Conservation (phyloP, 495 filamentous ascomycete species). For the Hapsidospora chrysogenum region DNA sequence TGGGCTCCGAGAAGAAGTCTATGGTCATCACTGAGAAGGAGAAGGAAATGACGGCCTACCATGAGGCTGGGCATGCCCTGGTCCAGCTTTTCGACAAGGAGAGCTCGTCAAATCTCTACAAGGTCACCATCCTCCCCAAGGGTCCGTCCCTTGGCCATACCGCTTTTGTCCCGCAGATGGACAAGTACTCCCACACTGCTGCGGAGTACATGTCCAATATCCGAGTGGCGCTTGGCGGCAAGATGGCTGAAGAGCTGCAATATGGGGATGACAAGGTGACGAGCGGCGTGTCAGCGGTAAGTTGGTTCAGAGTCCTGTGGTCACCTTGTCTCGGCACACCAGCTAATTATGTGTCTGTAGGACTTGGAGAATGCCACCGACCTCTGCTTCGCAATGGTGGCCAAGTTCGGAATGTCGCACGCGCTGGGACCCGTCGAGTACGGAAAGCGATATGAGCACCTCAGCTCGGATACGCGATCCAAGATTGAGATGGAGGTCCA, state of each 20-base stretch:
- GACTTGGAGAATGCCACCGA: conserved; percentile 70
- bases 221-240: conserved; percentile 76
- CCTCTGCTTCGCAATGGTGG: conserved; percentile 72
- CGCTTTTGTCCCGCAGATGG: conserved; percentile 70
- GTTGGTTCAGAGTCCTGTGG: no score
- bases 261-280: conserved; percentile 80
- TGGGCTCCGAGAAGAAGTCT: conserved; percentile 81
- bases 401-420: conserved; percentile 73
- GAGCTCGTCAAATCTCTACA: conserved; percentile 64
- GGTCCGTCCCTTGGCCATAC: conserved; percentile 77
- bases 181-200: conserved; percentile 65
- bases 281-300: conserved; percentile 59
- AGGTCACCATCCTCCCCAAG: conserved; percentile 89
- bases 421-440: conserved; percentile 83
- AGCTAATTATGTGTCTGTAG: no score
- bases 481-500: conserved; percentile 78
- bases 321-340: no score
- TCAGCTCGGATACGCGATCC: conserved; percentile 71
- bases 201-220: conserved; percentile 59
- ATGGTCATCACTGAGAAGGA: conserved; percentile 55
- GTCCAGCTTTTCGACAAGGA: conserved; percentile 63
- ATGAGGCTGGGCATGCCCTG: conserved; percentile 91
- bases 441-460: conserved; percentile 51
- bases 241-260: conserved; percentile 84
- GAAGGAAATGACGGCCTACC: conserved; percentile 86